These are phyloP conservation scores for Wickerhamiella australiensis DNA, from an alignment of 805 yeast genomes.

Conservation along the genomic window DNA sequence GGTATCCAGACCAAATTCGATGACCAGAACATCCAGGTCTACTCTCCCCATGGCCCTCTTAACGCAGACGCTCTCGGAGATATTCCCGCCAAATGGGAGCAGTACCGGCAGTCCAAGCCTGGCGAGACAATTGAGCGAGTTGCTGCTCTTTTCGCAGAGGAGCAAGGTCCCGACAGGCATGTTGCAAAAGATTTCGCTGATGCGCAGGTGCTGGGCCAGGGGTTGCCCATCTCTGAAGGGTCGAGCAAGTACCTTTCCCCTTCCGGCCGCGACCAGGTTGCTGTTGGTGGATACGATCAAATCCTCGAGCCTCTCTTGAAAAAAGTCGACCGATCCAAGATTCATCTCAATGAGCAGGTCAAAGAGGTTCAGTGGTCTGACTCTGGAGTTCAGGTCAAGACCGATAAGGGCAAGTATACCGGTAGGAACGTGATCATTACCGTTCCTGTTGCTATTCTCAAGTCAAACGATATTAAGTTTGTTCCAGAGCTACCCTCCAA, in stretches of 20 bases:
- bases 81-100: slow-evolving; percentile 15
- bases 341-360: slow-evolving; percentile 17
- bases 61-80: slow-evolving; percentile 13
- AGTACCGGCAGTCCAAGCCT: slow-evolving; percentile 14
- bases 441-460: slow-evolving; percentile 21
- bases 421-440: slow-evolving; percentile 24
- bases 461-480: slow-evolving; percentile 17
- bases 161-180: not conserved
- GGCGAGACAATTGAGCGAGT: slow-evolving; percentile 15
- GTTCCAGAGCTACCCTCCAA: slow-evolving; percentile 17
- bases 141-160: slow-evolving; percentile 11
- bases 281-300: slow-evolving; percentile 19
- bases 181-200: not conserved
- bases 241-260: slow-evolving; percentile 2
- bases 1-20: slow-evolving; percentile 18
- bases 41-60: slow-evolving; percentile 16
- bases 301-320: slow-evolving; percentile 15
- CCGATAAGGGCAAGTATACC: slow-evolving; percentile 15
- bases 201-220: slow-evolving; percentile 9
- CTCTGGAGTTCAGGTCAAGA: slow-evolving; percentile 17
- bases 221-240: not conserved
- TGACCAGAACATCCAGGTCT: slow-evolving; percentile 17
- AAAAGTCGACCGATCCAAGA: slow-evolving; percentile 16
- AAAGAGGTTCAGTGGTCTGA: slow-evolving; percentile 12
- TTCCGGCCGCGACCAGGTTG: slow-evolving; percentile 22